Conservation (phyloP, 1,284 basidiomycete genomes). For the Austroboletus novae-zelandiae region DNA sequence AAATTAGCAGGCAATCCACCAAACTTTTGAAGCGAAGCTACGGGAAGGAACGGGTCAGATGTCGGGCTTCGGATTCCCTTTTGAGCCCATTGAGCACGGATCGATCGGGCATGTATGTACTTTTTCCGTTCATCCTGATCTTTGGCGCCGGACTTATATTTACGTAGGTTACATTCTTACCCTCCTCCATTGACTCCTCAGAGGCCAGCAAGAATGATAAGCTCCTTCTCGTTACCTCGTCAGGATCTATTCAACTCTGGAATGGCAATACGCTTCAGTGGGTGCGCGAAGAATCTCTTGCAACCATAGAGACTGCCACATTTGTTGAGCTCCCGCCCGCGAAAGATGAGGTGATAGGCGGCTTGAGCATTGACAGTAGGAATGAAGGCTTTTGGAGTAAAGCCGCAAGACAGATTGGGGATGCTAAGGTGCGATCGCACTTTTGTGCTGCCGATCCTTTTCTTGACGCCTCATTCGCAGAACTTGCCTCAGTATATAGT, state of each 20-base stretch:
- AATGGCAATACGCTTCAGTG: conserved; percentile 63
- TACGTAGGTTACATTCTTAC: conserved; percentile 56
- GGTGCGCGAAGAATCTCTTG: conserved; percentile 82
- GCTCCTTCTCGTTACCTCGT: conserved; percentile 67
- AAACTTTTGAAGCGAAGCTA: conserved; percentile 58
- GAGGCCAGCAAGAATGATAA: conserved; percentile 41
- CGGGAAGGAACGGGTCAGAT: conserved; percentile 55
- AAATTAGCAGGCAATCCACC: conserved; percentile 48
- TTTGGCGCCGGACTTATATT: conserved; percentile 3
- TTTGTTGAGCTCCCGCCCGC: conserved; percentile 79
- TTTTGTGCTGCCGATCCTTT: background rate
- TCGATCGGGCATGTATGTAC: conserved; percentile 63
- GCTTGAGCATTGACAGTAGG: conserved; percentile 1
- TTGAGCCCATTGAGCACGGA: conserved; percentile 72
- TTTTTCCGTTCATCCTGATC: background rate
- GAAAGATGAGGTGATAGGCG: conserved; percentile 14
- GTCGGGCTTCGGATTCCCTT: conserved; percentile 67
- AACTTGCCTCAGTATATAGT: conserved; percentile 70
- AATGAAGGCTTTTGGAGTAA: conserved; percentile 56
- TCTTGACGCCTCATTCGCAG: conserved; percentile 35
- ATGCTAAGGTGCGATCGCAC: conserved; percentile 51
- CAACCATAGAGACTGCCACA: conserved; percentile 61
- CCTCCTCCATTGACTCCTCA: conserved; percentile 31
- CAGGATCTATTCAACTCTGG: conserved; percentile 80
- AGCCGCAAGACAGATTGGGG: conserved; percentile 57